These are phyloP conservation scores for Eragrostis tef DNA, from an alignment of 202 grass and related monocot species.

Conservation along the genomic window DNA sequence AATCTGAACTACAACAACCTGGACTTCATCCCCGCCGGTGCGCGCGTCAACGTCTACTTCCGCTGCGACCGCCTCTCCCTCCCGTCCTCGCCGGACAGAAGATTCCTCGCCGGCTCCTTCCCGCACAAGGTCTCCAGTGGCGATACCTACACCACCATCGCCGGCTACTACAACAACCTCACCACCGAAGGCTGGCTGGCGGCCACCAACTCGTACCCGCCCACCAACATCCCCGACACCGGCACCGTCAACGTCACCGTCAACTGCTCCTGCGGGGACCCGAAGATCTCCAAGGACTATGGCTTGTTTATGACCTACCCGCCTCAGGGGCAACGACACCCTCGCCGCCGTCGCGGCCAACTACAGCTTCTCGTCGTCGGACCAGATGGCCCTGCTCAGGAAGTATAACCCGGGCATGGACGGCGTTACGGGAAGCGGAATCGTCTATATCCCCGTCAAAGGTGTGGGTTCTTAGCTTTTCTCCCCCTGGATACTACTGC, in stretches of 20 bases:
- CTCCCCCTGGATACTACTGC: not conserved
- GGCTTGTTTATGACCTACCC: conserved; percentile 77
- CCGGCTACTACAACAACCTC: conserved; percentile 44
- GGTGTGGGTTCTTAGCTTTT: conserved; percentile 47
- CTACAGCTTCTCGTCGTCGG: conserved; percentile 27
- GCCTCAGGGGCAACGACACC: conserved; percentile 52
- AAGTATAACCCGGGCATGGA: conserved; percentile 64
- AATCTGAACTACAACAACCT: conserved; percentile 24
- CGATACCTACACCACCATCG: conserved; percentile 41
- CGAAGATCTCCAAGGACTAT: conserved; percentile 39
- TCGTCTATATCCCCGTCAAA: conserved; percentile 66
- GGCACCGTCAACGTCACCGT: conserved; percentile 52
- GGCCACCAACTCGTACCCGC: conserved; percentile 45
- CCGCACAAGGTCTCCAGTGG: not conserved
- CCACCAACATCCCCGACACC: conserved; percentile 47
- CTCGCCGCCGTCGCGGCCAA: conserved; percentile 39
- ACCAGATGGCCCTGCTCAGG: conserved; percentile 44
- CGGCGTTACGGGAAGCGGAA: conserved; percentile 35
- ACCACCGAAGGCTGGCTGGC: conserved; percentile 53
- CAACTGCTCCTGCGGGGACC: conserved; percentile 82
- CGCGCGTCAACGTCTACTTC: conserved; percentile 58
- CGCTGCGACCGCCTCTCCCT: conserved; percentile 48
- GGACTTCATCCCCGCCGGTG: not conserved
- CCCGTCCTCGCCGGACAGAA: not conserved
- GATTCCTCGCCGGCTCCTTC: conserved; percentile 59